Evolutionary conservation across 2,329 filamentous ascomycete species (phyloP).

Genomic region (Hawksworthiomyces lignivorus): DNA sequence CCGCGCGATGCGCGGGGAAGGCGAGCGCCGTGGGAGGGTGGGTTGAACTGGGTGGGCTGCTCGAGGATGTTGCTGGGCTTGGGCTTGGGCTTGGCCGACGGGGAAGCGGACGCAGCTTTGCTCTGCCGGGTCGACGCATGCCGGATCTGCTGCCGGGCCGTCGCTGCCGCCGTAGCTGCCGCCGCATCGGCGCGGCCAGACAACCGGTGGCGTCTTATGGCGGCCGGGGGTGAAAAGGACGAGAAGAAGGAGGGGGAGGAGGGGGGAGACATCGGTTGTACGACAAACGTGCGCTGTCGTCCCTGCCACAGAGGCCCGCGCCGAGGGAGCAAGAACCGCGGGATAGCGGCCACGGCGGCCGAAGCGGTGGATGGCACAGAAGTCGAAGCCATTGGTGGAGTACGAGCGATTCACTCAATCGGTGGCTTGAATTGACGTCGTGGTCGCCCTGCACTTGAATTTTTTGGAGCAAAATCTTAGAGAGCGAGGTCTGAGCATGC

Average conservation of each 20-base stretch:
- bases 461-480: no score
- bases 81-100: background rate
- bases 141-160: constrained; percentile 13
- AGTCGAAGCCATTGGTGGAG: no score
- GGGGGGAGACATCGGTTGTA: no score
- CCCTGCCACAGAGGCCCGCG: constrained; percentile 50
- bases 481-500: no score
- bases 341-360: constrained; percentile 44
- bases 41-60: constrained; percentile 83
- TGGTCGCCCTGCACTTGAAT: no score
- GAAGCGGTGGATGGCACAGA: no score
- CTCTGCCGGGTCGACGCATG: constrained; percentile 8
- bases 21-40: constrained; percentile 77
- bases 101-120: constrained; percentile 24
- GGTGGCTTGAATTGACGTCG: no score
- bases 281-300: constrained; percentile 11
- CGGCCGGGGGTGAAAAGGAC: no score
- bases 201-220: no score
- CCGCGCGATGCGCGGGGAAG: constrained; percentile 44
- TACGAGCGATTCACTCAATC: no score
- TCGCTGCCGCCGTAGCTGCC: background rate
- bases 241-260: no score
- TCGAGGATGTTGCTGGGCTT: constrained; percentile 58
- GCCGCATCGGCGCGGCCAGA: no score
- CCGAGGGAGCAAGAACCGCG: constrained; percentile 61